Evolutionary conservation across 176 grass and related monocot species (phyloP).

Genomic region (Rhynchospora breviuscula): DNA sequence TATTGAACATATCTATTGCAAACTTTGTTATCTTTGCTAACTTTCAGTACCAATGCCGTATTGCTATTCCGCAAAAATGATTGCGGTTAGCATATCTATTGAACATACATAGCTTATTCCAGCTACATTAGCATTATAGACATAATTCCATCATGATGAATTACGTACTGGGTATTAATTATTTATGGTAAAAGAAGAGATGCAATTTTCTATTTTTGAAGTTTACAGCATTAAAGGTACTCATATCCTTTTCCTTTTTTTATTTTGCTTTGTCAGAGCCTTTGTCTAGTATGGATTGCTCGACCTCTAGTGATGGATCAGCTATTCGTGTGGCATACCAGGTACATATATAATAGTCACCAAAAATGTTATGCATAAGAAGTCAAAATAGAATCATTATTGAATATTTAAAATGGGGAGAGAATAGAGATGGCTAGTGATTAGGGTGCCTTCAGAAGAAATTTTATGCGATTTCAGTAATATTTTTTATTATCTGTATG

Average conservation of each 20-base stretch:
- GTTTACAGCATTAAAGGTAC: neutral
- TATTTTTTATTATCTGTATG: neutral
- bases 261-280: constrained; percentile 19
- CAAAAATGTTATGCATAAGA: neutral
- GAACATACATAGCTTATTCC: neutral
- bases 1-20: too few species aligned
- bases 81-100: neutral
- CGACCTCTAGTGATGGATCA: constrained; percentile 25
- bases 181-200: neutral
- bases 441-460: neutral
- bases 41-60: neutral
- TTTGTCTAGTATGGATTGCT: constrained; percentile 33
- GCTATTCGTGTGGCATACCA: constrained; percentile 55
- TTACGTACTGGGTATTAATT: neutral
- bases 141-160: neutral
- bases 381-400: neutral
- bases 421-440: neutral
- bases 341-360: constrained; percentile 22
- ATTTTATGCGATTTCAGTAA: neutral
- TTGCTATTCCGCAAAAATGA: too few species aligned
- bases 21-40: too few species aligned
- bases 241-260: neutral
- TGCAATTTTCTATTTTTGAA: neutral
- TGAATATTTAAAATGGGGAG: neutral
- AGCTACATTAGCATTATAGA: neutral